These are phyloP conservation scores for Sergeia podlipaevii DNA, from an alignment of 208 protist species.

Conservation along the genomic window DNA sequence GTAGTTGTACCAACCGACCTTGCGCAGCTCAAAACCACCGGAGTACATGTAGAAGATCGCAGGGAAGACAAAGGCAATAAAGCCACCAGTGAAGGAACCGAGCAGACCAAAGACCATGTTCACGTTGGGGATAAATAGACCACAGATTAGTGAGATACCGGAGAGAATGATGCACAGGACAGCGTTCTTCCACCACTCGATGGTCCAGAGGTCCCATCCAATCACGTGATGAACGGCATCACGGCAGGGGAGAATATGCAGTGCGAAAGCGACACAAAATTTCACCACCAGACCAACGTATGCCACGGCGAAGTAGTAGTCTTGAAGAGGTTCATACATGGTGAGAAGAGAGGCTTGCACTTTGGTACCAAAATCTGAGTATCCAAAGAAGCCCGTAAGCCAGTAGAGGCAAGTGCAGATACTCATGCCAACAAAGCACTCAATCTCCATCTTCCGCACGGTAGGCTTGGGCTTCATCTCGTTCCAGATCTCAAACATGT, in stretches of 20 bases:
- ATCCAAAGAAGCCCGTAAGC: slow-evolving; percentile 68
- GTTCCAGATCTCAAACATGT: slow-evolving; percentile 52
- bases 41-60: slow-evolving; percentile 69
- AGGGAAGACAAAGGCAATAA: slow-evolving; percentile 77
- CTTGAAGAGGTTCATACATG: slow-evolving; percentile 48
- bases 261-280: slow-evolving; percentile 64
- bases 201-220: slow-evolving; percentile 44
- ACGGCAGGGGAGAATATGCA: slow-evolving; percentile 63
- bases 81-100: slow-evolving; percentile 46
- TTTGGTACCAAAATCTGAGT: slow-evolving; percentile 50
- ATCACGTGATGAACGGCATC: slow-evolving; percentile 58
- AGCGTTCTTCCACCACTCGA: slow-evolving; percentile 51
- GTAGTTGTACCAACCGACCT: slow-evolving; percentile 38
- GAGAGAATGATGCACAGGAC: slow-evolving; percentile 35
- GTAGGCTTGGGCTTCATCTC: slow-evolving; percentile 40
- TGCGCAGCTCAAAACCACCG: slow-evolving; percentile 29
- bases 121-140: slow-evolving; percentile 72
- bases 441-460: slow-evolving; percentile 33
- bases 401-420: slow-evolving; percentile 72
- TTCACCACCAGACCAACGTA: slow-evolving; percentile 69
- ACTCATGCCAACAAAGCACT: slow-evolving; percentile 48
- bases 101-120: slow-evolving; percentile 71
- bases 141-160: slow-evolving; percentile 38
- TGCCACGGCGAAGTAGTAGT: slow-evolving; percentile 56
- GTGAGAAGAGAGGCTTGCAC: slow-evolving; percentile 46